phyloP scores from a whole-genome alignment of 2,329 filamentous ascomycete genomes.

The Aspergillus piperis region DNA sequence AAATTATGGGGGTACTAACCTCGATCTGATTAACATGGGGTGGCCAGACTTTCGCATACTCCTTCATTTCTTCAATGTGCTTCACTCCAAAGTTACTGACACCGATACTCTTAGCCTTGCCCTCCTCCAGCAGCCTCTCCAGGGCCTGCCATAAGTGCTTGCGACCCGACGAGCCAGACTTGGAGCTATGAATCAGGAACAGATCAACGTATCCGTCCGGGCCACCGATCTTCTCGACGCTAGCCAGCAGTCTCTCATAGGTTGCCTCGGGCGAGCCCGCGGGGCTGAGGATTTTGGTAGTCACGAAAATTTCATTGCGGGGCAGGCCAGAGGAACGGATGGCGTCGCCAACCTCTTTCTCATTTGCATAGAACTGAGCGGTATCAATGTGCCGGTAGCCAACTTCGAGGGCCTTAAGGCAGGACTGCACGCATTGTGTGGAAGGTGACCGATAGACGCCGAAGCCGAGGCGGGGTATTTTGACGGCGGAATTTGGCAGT shows the following conservation, averaged over 20 bases:
- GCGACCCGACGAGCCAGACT: slow-evolving; percentile 55
- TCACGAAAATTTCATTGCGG: slow-evolving; percentile 63
- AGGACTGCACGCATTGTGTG: slow-evolving; percentile 59
- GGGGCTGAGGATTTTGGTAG: slow-evolving; percentile 66
- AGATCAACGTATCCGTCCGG: slow-evolving; percentile 67
- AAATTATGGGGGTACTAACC: slow-evolving; percentile 47
- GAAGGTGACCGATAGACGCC: slow-evolving; percentile 66
- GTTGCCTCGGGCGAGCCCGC: slow-evolving; percentile 58
- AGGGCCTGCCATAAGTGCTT: slow-evolving; percentile 67
- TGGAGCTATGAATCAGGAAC: slow-evolving; percentile 69
- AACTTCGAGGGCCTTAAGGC: slow-evolving; percentile 55
- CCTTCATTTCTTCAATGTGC: slow-evolving; percentile 69
- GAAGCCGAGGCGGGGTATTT: slow-evolving; percentile 69
- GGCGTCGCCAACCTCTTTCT: slow-evolving; percentile 65
- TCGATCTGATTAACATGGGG: slow-evolving; percentile 75
- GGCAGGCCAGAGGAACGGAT: slow-evolving; percentile 58
- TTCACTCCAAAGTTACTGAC: slow-evolving; percentile 71
- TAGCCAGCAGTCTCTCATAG: slow-evolving; percentile 61
- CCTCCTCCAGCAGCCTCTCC: slow-evolving; percentile 62
- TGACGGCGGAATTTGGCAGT: slow-evolving; percentile 52
- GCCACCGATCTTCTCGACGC: slow-evolving; percentile 63
- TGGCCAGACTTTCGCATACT: slow-evolving; percentile 66
- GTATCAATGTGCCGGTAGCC: slow-evolving; percentile 60
- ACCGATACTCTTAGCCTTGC: slow-evolving; percentile 65
- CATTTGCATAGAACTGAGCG: slow-evolving; percentile 71